These are phyloP conservation scores for Nyctanthes arbortristis DNA, from an alignment of 257 asterid species.

Conservation along the genomic window DNA sequence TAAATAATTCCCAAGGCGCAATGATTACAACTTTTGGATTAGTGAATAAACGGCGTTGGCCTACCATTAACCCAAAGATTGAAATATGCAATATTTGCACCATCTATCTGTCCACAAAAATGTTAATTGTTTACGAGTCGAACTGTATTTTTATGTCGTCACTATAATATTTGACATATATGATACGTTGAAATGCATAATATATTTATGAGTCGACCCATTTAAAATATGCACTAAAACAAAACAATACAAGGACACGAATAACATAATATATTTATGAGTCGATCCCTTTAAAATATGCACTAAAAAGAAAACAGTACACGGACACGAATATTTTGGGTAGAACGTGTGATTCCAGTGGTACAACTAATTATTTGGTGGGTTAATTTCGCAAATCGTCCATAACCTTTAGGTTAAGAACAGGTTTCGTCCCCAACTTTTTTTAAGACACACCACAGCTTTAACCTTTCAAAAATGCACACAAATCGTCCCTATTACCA, in stretches of 20 bases:
- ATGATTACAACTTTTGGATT: not conserved
- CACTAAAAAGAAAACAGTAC: not conserved
- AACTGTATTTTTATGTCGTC: no score
- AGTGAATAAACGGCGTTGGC: not conserved
- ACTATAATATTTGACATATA: no score
- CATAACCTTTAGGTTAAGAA: no score
- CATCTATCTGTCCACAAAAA: no score
- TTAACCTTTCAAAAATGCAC: no score
- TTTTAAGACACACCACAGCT: no score
- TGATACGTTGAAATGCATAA: not conserved
- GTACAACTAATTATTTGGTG: not conserved
- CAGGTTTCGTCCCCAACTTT: no score
- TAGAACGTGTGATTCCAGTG: not conserved
- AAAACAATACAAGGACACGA: not conserved
- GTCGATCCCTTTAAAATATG: not conserved
- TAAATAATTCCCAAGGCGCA: not conserved
- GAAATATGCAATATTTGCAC: not conserved
- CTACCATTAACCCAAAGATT: not conserved
- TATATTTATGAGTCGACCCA: not conserved
- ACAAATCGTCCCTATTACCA: no score
- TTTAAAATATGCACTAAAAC: not conserved
- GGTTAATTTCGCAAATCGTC: no score
- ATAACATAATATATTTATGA: not conserved
- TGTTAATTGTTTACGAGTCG: not conserved
- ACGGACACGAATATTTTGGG: slow-evolving; percentile 2